Evolutionary conservation across 202 grass and related monocot genomes (phyloP).

Genomic region (Setaria viridis): DNA sequence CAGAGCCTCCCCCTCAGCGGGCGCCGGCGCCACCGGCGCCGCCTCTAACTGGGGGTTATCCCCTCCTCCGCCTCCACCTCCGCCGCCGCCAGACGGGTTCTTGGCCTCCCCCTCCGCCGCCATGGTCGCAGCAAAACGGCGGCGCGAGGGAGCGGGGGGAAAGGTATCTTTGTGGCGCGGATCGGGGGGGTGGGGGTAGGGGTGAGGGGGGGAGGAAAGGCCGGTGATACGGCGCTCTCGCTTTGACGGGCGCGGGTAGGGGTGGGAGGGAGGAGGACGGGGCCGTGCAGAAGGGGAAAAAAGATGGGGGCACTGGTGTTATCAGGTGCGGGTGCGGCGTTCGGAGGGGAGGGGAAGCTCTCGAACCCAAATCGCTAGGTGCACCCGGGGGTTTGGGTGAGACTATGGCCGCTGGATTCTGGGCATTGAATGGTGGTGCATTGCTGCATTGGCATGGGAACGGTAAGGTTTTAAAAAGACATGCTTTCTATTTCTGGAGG

Average conservation of each 20-base stretch:
- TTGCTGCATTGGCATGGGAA: slow-evolving; percentile 1
- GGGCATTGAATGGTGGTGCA: not conserved
- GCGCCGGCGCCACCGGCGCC: slow-evolving; percentile 26
- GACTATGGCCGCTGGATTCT: not conserved
- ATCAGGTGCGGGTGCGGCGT: slow-evolving; percentile 33
- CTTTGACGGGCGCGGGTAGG: slow-evolving; percentile 43
- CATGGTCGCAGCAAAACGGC: slow-evolving; percentile 45
- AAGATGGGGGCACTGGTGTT: slow-evolving; percentile 7
- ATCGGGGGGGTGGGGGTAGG: slow-evolving; percentile 33
- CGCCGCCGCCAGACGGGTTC: slow-evolving; percentile 40
- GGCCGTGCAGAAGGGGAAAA: not conserved
- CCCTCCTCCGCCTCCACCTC: slow-evolving; percentile 28
- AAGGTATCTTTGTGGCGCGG: slow-evolving; percentile 54
- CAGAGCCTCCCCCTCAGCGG: slow-evolving; percentile 14
- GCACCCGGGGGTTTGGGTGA: not conserved
- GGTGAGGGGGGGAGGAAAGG: slow-evolving; percentile 18
- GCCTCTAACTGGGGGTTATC: slow-evolving; percentile 33
- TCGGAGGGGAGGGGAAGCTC: not conserved
- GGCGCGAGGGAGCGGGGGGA: not conserved
- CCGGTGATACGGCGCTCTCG: slow-evolving; percentile 52
- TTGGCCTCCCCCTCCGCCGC: slow-evolving; percentile 58
- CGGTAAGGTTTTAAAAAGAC: not conserved
- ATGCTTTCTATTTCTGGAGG: slow-evolving; percentile 26
- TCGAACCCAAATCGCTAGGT: slow-evolving; percentile 29
- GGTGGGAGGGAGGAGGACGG: not conserved